Evolutionary conservation across 2,329 filamentous ascomycete genomes (phyloP).

Genomic region (Fusarium robinianum): DNA sequence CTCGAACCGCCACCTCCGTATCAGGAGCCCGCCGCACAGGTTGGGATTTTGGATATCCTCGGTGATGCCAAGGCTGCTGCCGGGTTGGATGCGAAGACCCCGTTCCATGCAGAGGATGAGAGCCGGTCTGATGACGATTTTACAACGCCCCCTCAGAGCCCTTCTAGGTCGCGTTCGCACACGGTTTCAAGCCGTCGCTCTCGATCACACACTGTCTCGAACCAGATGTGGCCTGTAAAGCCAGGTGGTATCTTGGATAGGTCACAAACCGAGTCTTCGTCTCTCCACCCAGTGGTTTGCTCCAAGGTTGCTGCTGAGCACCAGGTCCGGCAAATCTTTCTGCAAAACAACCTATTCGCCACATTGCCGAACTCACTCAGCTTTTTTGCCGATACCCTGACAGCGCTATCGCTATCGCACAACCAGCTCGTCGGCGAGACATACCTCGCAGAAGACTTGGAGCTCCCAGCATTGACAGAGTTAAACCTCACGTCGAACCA

Average conservation of each 20-base stretch:
- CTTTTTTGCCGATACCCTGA: constrained; percentile 72
- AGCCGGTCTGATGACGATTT: constrained; percentile 58
- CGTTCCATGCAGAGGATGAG: constrained; percentile 45
- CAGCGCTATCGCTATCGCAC: constrained; percentile 72
- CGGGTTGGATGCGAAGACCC: constrained; percentile 2
- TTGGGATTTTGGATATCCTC: constrained; percentile 27
- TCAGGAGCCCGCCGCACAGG: constrained; percentile 37
- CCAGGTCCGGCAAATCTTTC: constrained; percentile 61
- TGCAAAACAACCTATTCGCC: constrained; percentile 78
- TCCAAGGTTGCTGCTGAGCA: constrained; percentile 59
- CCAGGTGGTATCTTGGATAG: constrained; percentile 69
- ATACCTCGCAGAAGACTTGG: constrained; percentile 68
- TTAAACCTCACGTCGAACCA: constrained; percentile 77
- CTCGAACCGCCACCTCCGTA: constrained; percentile 61
- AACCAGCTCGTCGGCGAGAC: constrained; percentile 70
- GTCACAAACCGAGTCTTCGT: constrained; percentile 66
- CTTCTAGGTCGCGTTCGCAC: constrained; percentile 53
- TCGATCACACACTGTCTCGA: constrained; percentile 51
- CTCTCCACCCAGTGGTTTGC: constrained; percentile 61
- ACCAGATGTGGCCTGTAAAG: constrained; percentile 59
- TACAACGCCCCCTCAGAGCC: constrained; percentile 59
- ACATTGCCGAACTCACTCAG: constrained; percentile 71
- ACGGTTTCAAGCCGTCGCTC: constrained; percentile 51
- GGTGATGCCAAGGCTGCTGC: constrained; percentile 28
- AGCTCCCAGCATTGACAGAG: constrained; percentile 75